phyloP scores from a whole-genome alignment of 495 filamentous ascomycete species.

The Daldinia decipiens region DNA sequence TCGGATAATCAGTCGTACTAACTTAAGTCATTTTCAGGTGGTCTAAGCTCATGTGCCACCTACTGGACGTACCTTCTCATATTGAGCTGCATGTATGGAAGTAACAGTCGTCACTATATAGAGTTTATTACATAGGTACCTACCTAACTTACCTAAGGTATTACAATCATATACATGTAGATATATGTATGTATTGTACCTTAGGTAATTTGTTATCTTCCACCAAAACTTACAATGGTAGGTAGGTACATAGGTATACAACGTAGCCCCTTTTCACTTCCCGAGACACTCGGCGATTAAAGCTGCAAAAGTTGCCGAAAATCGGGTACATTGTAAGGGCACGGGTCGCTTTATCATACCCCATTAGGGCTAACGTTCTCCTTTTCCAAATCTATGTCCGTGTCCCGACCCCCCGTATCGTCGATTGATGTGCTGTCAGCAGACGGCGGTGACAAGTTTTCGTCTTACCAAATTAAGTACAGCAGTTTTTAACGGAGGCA shows the following conservation, averaged over 20 bases:
- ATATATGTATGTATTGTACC: neutral
- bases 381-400: neutral
- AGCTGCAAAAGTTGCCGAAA: neutral
- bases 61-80: neutral
- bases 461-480: conserved; percentile 1
- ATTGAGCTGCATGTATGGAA: too few species aligned
- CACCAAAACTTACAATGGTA: neutral
- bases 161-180: neutral
- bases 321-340: conserved; percentile 20
- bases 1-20: neutral
- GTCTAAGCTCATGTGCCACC: neutral
- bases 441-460: conserved; percentile 13
- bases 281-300: neutral
- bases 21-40: neutral
- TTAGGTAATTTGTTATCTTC: neutral
- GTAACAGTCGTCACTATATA: neutral
- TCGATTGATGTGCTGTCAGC: conserved; percentile 15
- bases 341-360: conserved; percentile 33
- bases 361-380: conserved; percentile 16
- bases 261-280: neutral
- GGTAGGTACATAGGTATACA: too few species aligned
- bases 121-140: neutral
- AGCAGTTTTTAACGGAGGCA: neutral
- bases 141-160: too few species aligned
- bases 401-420: conserved; percentile 11